phyloP scores from a whole-genome alignment of 208 protist species.

The Trypanosoma avium region DNA sequence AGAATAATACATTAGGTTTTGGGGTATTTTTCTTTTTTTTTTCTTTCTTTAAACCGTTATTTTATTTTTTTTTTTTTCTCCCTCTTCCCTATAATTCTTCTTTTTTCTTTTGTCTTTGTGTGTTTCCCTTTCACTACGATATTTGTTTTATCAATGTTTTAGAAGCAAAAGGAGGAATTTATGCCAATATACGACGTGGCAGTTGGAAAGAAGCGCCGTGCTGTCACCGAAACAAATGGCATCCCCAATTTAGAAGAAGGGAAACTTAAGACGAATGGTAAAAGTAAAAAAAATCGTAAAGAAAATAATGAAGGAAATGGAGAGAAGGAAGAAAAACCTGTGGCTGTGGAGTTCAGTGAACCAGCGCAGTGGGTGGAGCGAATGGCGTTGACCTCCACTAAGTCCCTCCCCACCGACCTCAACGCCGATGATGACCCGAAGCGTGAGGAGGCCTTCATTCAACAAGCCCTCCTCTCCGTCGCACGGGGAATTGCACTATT shows the following conservation, averaged over 20 bases:
- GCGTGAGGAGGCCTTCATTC: conserved; percentile 92
- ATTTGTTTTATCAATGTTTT: not conserved
- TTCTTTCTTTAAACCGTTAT: too few species aligned
- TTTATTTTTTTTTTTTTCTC: too few species aligned
- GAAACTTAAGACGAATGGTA: conserved; percentile 7
- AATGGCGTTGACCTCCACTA: conserved; percentile 87
- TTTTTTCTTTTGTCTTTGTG: conserved; percentile 1
- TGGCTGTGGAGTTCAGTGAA: conserved; percentile 78
- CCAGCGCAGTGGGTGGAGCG: conserved; percentile 91
- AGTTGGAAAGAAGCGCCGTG: conserved; percentile 45
- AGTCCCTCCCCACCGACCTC: conserved; percentile 72
- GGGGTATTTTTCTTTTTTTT: too few species aligned
- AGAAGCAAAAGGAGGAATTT: conserved; percentile 4
- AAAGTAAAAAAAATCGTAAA: not conserved
- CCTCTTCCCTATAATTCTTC: conserved; percentile 4
- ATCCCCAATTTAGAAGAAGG: not conserved
- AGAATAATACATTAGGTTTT: too few species aligned
- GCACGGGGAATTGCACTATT: conserved; percentile 70
- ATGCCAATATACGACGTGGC: conserved; percentile 78
- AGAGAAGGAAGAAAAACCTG: conserved; percentile 8
- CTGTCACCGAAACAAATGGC: not conserved
- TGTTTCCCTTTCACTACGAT: conserved; percentile 10
- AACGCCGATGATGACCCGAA: conserved; percentile 90
- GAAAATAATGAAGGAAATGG: not conserved
- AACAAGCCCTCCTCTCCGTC: conserved; percentile 89